A percentile compares a stretch with the other conserved stretches of the same genome.
Conservation (phyloP, 306 rosid genomes). For the Chamaecrista fasciculata region DNA sequence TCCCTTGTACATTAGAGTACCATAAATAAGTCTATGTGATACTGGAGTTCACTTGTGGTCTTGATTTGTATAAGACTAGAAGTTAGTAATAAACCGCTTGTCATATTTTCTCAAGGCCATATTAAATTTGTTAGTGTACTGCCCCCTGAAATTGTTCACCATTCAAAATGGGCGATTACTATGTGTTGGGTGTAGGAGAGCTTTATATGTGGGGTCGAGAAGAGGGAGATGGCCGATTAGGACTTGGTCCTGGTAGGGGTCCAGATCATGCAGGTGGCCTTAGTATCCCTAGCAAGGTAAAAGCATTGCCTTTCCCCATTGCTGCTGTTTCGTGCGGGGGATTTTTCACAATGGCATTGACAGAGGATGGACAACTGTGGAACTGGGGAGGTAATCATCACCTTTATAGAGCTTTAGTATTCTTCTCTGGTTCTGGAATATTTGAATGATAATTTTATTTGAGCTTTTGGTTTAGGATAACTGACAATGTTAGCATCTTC, state of each 20-base stretch:
- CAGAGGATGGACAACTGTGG: constrained; percentile 76
- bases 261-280: constrained; percentile 90
- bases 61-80: background rate
- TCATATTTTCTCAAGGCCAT: background rate
- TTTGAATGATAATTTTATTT: background rate
- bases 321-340: constrained; percentile 94
- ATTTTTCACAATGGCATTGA: constrained; percentile 76
- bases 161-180: constrained; percentile 24
- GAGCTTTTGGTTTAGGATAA: constrained; percentile 26
- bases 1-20: background rate
- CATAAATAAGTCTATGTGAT: background rate
- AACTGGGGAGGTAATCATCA: constrained; percentile 86
- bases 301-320: constrained; percentile 60
- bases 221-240: constrained; percentile 95
- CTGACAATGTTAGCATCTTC: constrained; percentile 27
- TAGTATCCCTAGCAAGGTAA: constrained; percentile 76
- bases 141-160: background rate
- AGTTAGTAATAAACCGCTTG: background rate
- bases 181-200: constrained; percentile 56
- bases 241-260: constrained; percentile 89
- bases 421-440: background rate
- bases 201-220: constrained; percentile 96
- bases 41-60: background rate
- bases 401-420: background rate
- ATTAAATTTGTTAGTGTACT: background rate